phyloP scores from a whole-genome alignment of 108 stramenopile species.

The Skeletonema potamos region DNA sequence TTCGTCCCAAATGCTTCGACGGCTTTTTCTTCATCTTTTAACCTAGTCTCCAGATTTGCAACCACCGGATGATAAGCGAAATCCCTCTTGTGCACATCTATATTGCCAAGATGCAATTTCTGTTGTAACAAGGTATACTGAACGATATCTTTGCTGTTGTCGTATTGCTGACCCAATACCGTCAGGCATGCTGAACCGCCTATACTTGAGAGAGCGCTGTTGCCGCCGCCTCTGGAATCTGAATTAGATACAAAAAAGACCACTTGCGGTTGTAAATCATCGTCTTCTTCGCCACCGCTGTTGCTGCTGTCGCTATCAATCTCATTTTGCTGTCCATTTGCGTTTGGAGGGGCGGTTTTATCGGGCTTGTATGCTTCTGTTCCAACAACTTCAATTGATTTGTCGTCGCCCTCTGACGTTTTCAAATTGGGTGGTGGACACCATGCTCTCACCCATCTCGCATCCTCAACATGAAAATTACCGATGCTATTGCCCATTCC shows the following conservation, averaged over 20 bases:
- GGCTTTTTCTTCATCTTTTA: slow-evolving; percentile 1
- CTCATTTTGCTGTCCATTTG: background rate
- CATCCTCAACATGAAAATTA: slow-evolving; percentile 2
- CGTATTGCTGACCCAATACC: slow-evolving; percentile 34
- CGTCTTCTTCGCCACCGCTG: background rate
- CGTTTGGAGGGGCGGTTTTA: background rate
- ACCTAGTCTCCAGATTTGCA: slow-evolving; percentile 13
- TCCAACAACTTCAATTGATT: background rate
- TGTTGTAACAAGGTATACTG: slow-evolving; percentile 31
- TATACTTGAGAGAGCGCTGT: background rate
- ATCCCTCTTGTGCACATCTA: slow-evolving; percentile 37
- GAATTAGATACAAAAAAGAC: slow-evolving; percentile 24
- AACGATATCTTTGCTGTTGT: slow-evolving; percentile 13
- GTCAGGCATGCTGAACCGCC: slow-evolving; percentile 12
- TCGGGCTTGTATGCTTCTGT: background rate
- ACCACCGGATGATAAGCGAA: slow-evolving; percentile 43
- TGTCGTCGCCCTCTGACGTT: background rate
- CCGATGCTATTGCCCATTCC: background rate
- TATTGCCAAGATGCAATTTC: slow-evolving; percentile 22
- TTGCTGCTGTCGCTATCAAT: background rate
- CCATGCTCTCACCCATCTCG: slow-evolving; percentile 24
- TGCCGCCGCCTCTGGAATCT: background rate
- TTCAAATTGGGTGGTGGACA: slow-evolving; percentile 19
- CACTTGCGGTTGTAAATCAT: slow-evolving; percentile 36
- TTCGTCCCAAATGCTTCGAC: background rate